Evolutionary conservation across 192 early-diverging fungal species (phyloP).

Genomic region (Gamsiella multidivaricata): DNA sequence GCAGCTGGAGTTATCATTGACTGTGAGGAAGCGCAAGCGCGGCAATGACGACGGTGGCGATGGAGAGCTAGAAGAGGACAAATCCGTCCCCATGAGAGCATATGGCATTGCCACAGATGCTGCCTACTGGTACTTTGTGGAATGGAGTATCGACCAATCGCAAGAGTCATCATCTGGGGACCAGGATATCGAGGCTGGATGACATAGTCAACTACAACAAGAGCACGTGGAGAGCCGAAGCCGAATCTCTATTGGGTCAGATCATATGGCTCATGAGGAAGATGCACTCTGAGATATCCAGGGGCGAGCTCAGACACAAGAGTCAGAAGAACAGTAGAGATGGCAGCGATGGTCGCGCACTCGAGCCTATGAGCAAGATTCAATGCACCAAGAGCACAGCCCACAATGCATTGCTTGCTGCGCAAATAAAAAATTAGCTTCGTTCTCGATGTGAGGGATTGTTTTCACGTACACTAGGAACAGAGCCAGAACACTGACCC

Average conservation of each 20-base stretch:
- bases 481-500: too few relatives aligned
- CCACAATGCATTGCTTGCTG: too few relatives aligned
- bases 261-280: constrained; percentile 38
- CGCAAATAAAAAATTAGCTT: too few relatives aligned
- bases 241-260: constrained; percentile 12
- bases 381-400: too few relatives aligned
- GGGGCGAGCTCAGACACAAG: constrained; percentile 16
- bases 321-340: not conserved
- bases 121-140: constrained; percentile 42
- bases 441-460: too few relatives aligned
- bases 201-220: constrained; percentile 22
- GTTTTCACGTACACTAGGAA: too few relatives aligned
- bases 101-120: constrained; percentile 55
- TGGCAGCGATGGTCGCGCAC: too few relatives aligned
- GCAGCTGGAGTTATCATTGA: constrained; percentile 45
- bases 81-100: constrained; percentile 10
- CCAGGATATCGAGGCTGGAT: constrained; percentile 22
- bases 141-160: constrained; percentile 29
- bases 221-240: constrained; percentile 16
- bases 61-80: constrained; percentile 26
- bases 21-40: constrained; percentile 17
- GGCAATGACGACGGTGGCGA: constrained; percentile 19
- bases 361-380: not conserved
- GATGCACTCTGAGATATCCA: constrained; percentile 28
- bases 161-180: constrained; percentile 3